Conservation (phyloP, 2,329 filamentous ascomycete genomes). For the Xylaria sp. region DNA sequence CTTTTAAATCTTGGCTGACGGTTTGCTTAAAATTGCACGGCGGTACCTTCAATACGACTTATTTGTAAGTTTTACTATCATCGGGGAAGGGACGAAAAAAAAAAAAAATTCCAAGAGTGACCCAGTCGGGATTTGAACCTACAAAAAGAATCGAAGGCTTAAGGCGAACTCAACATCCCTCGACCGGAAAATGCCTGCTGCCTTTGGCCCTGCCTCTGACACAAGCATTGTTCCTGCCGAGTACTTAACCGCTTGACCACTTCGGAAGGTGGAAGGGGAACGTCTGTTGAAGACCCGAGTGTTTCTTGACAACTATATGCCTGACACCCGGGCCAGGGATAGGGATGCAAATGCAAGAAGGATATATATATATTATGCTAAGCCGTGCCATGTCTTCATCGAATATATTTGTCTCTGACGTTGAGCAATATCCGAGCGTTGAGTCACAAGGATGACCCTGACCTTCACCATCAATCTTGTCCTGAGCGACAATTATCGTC, state of each 20-base stretch:
- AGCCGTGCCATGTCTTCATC: no score
- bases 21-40: no score
- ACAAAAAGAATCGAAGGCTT: not conserved
- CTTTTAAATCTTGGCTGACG: no score
- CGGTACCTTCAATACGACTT: no score
- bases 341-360: no score
- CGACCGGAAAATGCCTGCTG: not conserved
- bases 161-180: not conserved
- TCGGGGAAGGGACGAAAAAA: no score
- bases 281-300: not conserved
- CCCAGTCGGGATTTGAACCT: no score
- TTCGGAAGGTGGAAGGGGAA: not conserved
- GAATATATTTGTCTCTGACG: not conserved
- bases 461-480: constrained; percentile 4
- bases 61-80: no score
- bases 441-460: not conserved
- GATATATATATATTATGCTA: no score
- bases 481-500: constrained; percentile 12
- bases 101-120: no score
- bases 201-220: not conserved
- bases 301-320: not conserved
- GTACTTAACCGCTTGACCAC: not conserved
- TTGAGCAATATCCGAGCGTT: constrained; percentile 1
- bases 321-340: not conserved
- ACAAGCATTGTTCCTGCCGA: not conserved